Percentiles rank a stretch among this genome's conserved stretches.
Conservation (phyloP, 2,329 filamentous ascomycete species). For the Cadophora malorum region DNA sequence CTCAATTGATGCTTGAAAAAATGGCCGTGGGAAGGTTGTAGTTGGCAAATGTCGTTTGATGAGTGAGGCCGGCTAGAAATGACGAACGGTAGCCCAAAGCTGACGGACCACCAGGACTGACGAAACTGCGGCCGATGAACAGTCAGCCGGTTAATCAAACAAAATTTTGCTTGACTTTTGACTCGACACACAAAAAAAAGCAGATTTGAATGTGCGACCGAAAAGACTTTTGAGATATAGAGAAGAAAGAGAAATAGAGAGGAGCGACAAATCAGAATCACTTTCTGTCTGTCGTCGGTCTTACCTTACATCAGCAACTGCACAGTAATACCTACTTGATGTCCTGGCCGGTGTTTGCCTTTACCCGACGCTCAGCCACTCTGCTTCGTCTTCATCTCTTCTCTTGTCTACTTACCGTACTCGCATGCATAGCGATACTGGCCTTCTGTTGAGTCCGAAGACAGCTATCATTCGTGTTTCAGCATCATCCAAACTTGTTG, state of each 20-base stretch:
- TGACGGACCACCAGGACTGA: not conserved
- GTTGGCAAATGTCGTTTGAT: not conserved
- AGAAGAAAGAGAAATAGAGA: not conserved
- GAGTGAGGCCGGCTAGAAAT: not conserved
- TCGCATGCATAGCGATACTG: not conserved
- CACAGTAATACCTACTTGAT: conserved; percentile 2
- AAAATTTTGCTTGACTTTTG: not conserved
- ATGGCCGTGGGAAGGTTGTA: not conserved
- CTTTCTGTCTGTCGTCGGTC: not conserved
- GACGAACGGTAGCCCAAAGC: not conserved
- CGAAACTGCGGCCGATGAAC: not conserved
- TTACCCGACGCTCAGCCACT: conserved; percentile 16
- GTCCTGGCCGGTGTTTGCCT: conserved; percentile 1
- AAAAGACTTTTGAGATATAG: not conserved
- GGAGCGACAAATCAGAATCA: not conserved
- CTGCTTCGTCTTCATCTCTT: not conserved
- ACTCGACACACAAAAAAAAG: not conserved
- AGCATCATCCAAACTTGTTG: conserved; percentile 7
- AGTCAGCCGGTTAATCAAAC: conserved; percentile 1
- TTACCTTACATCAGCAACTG: not conserved
- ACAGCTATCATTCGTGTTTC: not conserved
- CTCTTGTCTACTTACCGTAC: not conserved
- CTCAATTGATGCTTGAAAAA: conserved; percentile 36
- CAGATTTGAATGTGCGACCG: not conserved
- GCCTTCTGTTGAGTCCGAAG: not conserved